These are phyloP conservation scores for Wallacemonas sp. DNA, from an alignment of 208 protist genomes.

Conservation along the genomic window DNA sequence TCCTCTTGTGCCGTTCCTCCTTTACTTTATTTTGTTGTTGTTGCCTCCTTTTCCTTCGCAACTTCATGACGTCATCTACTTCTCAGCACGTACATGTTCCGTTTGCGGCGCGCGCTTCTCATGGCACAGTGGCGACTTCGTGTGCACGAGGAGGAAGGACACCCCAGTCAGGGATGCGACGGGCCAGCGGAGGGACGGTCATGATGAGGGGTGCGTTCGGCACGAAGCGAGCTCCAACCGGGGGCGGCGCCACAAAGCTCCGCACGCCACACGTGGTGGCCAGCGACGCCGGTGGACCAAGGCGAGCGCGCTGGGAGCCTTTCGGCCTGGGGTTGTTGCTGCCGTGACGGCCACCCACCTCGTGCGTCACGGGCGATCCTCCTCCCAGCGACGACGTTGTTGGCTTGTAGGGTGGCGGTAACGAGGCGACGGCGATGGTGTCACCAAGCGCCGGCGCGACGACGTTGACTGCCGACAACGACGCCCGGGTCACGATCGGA, in stretches of 20 bases:
- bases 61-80: too few species aligned
- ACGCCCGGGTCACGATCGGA: background rate
- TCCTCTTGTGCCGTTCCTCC: too few species aligned
- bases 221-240: conserved; percentile 39
- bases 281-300: background rate
- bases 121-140: background rate
- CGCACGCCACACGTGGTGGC: conserved; percentile 29
- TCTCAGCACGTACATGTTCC: too few species aligned
- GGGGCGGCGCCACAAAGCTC: conserved; percentile 33
- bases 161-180: conserved; percentile 39
- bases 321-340: background rate
- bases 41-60: too few species aligned
- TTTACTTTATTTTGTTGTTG: too few species aligned
- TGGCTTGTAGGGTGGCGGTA: background rate
- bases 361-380: background rate
- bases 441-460: background rate
- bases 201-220: conserved; percentile 24
- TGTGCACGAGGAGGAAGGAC: conserved; percentile 20
- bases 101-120: background rate
- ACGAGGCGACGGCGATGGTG: background rate
- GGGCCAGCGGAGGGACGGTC: conserved; percentile 33
- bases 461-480: background rate
- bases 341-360: background rate
- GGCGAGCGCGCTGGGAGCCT: background rate
- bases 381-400: background rate